Evolutionary conservation across 257 asterid species (phyloP), one percentile per base, ranked within the genome.

Genomic region (Verbena officinalis): DNA sequence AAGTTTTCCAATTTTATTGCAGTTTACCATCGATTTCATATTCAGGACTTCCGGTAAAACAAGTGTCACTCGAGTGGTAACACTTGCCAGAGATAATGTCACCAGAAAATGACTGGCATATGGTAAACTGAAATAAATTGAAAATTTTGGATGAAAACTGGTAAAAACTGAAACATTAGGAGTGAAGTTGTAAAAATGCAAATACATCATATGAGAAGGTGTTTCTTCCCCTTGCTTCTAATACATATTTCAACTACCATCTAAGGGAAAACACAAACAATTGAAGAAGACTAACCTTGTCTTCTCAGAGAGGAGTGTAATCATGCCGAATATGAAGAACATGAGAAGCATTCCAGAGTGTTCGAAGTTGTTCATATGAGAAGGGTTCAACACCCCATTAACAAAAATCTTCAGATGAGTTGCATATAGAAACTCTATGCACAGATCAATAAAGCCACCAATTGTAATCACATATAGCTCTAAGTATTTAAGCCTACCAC

Each of bases 331-430:
- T 75, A 83, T 62, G 75, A 84, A 74, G 80, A 86, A 89, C 95
- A 89, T 89, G 71, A 89, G 85, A 24, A 89, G 87, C 97, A 89
- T 89, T 27, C 91, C 97, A 1, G 89, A 82, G 73, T 89, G 95
- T 80, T 89, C 97, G 44, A 86, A 89, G 75, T 89, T 81, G 82
- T 89, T 89, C 81, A 84, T 85, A 71, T 89, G 95, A 31, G 69
- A 3, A 14, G 98, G 98, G 81, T 90, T 90, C 87, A 94, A 65
- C 38, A 78, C 80, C 31, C 98, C 98, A 76, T 86, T 15, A 70
- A 81, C 96, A 24, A 94, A 9, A 74, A 90, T 84, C 83, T 70
- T 85, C 77, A 90, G 96, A 75, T 94, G 99, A 4, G 99, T 90
- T 1, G 98, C 70, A 58, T 83, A 90, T 21, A 94, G 67, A 59